phyloP scores from a whole-genome alignment of 192 early-diverging fungal species.

The Diversispora eburnea region DNA sequence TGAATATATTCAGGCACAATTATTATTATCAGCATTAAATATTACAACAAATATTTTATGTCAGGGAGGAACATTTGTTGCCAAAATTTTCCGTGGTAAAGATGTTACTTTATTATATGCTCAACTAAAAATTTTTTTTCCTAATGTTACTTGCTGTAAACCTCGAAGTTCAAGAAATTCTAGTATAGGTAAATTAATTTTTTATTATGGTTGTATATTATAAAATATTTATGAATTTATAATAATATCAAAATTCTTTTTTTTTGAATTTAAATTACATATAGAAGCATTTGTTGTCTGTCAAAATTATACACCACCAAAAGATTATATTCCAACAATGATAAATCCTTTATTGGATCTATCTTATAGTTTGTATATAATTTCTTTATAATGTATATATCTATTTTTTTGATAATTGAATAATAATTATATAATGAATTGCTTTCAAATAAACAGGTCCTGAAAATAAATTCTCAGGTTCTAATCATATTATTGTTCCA shows the following conservation, averaged over 20 bases:
- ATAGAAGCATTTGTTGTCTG: slow-evolving; percentile 92
- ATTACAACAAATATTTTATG: slow-evolving; percentile 93
- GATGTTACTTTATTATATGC: slow-evolving; percentile 89
- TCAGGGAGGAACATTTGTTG: slow-evolving; percentile 90
- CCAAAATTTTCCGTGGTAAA: slow-evolving; percentile 96
- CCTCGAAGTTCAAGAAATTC: slow-evolving; percentile 92
- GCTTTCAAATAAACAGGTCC: slow-evolving; percentile 26
- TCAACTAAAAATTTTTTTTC: slow-evolving; percentile 90
- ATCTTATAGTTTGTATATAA: slow-evolving; percentile 51
- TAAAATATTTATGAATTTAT: not conserved
- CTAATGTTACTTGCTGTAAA: slow-evolving; percentile 85
- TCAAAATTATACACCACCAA: slow-evolving; percentile 82
- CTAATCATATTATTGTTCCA: slow-evolving; percentile 78
- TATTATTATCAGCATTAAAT: slow-evolving; percentile 91
- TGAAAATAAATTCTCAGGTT: slow-evolving; percentile 62
- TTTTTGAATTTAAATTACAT: not conserved
- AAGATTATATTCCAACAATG: slow-evolving; percentile 85
- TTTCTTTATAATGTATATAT: not conserved
- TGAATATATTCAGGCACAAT: slow-evolving; percentile 98
- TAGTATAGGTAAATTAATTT: slow-evolving; percentile 54
- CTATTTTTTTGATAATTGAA: not conserved
- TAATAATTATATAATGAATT: not conserved
- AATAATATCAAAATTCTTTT: not conserved
- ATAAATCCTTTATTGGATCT: slow-evolving; percentile 83
- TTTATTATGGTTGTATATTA: not conserved